phyloP scores from a whole-genome alignment of 1,139 yeast species.

The Suhomyces bribrorum region DNA sequence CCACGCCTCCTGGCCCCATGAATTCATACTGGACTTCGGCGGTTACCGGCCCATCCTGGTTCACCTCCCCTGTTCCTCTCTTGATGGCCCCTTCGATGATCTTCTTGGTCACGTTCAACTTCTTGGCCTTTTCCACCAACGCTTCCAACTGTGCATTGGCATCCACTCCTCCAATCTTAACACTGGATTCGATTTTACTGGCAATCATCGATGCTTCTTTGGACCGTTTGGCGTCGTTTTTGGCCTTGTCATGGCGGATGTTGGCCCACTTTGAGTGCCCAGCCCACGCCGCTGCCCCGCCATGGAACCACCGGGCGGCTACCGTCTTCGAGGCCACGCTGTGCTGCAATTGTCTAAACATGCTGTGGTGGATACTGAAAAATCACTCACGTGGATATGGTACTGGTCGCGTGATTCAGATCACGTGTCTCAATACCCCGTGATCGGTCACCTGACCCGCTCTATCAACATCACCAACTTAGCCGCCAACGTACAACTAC shows the following conservation, averaged over 20 bases:
- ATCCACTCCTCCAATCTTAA: constrained; percentile 52
- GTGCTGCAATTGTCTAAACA: neutral
- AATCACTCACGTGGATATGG: neutral
- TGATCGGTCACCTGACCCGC: neutral
- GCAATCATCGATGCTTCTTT: constrained; percentile 73
- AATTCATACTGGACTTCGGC: constrained; percentile 74
- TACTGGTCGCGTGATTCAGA: no score
- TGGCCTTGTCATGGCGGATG: constrained; percentile 90
- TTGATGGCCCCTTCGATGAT: constrained; percentile 85
- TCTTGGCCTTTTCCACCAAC: constrained; percentile 75
- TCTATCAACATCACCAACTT: no score
- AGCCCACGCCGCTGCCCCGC: constrained; percentile 26
- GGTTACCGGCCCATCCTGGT: constrained; percentile 35
- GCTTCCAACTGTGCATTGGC: constrained; percentile 76
- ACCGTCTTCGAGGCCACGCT: neutral
- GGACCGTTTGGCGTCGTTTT: constrained; percentile 80
- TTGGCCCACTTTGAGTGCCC: constrained; percentile 98
- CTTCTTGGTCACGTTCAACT: constrained; percentile 77
- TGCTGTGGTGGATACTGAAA: neutral
- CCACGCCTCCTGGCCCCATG: constrained; percentile 89
- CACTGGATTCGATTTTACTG: constrained; percentile 71
- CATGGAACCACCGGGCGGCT: constrained; percentile 16
- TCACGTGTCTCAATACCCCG: neutral
- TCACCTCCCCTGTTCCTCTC: constrained; percentile 68
- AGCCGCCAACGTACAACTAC: no score